Percentiles rank a stretch among this genome's conserved stretches.
Evolutionary conservation across 352 stramenopile species (phyloP).

Genomic region (Pythium myriotylum): DNA sequence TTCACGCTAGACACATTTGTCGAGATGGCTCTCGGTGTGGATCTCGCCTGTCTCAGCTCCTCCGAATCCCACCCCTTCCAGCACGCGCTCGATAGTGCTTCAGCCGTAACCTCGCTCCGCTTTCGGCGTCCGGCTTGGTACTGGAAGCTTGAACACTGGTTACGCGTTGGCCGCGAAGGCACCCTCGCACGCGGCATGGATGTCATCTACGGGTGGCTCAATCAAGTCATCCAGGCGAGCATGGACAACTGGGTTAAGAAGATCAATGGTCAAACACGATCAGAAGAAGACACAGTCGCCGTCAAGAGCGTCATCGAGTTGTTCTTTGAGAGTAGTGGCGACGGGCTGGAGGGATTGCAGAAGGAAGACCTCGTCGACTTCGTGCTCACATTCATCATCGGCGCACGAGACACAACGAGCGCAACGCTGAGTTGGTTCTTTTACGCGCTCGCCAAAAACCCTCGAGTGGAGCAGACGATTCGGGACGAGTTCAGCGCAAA

Average conservation of each 20-base stretch:
- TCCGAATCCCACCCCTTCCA: slow-evolving; percentile 45
- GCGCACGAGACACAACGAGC: slow-evolving; percentile 75
- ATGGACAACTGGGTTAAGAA: slow-evolving; percentile 5
- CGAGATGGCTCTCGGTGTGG: slow-evolving; percentile 47
- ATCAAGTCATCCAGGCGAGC: slow-evolving; percentile 35
- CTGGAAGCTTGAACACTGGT: slow-evolving; percentile 53
- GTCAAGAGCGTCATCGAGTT: slow-evolving; percentile 18
- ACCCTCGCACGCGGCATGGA: slow-evolving; percentile 27
- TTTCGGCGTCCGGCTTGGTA: slow-evolving; percentile 47
- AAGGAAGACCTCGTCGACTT: slow-evolving; percentile 66
- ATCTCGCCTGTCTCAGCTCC: slow-evolving; percentile 39
- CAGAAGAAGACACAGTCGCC: neutral
- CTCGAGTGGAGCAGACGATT: slow-evolving; percentile 42
- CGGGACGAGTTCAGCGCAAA: slow-evolving; percentile 40
- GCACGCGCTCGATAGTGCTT: slow-evolving; percentile 35
- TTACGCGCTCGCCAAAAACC: slow-evolving; percentile 63
- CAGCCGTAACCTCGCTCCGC: slow-evolving; percentile 36
- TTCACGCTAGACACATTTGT: slow-evolving; percentile 60
- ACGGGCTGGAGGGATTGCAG: slow-evolving; percentile 26
- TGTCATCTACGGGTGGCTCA: slow-evolving; percentile 41
- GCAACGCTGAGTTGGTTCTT: slow-evolving; percentile 70
- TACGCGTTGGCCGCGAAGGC: slow-evolving; percentile 44
- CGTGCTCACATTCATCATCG: slow-evolving; percentile 62
- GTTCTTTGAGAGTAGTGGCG: slow-evolving; percentile 8
- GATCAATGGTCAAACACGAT: neutral